Base-by-base conservation (phyloP, 768 basidiomycete species). In the Psilocybe tampanensis region DNA sequence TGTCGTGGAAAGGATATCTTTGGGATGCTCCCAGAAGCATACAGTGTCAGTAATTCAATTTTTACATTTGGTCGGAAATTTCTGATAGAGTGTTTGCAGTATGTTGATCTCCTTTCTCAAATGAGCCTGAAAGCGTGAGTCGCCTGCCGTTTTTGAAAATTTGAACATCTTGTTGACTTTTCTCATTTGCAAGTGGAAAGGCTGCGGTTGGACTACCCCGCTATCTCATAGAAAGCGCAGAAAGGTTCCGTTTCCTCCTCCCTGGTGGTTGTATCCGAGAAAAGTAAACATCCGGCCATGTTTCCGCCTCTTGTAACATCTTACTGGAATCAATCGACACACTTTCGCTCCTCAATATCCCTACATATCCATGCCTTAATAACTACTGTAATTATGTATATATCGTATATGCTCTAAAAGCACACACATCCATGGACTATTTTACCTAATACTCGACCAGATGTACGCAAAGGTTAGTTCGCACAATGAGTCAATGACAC, bases 1-100 rank as follows among this genome's bases (percentile, higher is more conserved):
- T 88, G 86, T 64, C 70, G 68, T 19, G 85, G 85, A 3, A 80
- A 79, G 59, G 86, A 88, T 58, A 81, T 86, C 22, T 86, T 86
- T 64, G 81, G 76, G 12, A 86, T 86, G 85, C 68, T 86, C 8
- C 86, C 86, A 17, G 86, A 88, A 68, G 82, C 81, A 1, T 84
- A 83, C 63, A 79, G 71, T 54, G 81, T 83, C 60, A 65, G 79
- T 74, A 32, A 3, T 13, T 39, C 36, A 18, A 21, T 17, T 17
- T 39, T 44, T 48, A 22, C 21, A 43, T 58, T 47, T 23, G 18
- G 19, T 36, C n/a, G 29, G 41, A 32, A 36, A 55, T 32, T 58
- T 50, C 11, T 36, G 19, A 21, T 47, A 17, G 15, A 22, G 21
- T 17, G 4, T 59, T 13, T n/a, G 13, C 59, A 83, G 82, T 85